Percentiles rank a stretch among this genome's conserved stretches.
These are phyloP conservation scores for Chaetomium strumarium DNA, from an alignment of 2,329 filamentous ascomycete genomes.

Conservation along the genomic window DNA sequence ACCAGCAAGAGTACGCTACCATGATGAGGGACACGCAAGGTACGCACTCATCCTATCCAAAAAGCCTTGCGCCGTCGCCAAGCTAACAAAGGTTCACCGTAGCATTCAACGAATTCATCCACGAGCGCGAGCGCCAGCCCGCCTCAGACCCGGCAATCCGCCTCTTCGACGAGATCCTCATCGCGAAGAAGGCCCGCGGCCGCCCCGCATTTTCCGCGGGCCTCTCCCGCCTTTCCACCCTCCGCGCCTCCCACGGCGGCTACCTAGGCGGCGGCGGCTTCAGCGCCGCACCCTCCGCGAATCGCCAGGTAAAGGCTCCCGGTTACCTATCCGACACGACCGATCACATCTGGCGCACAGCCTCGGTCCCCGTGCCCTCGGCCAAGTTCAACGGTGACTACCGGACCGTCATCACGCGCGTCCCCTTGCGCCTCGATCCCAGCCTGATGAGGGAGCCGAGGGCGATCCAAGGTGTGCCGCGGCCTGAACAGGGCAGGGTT, in stretches of 20 bases:
- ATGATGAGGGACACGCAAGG: slow-evolving; percentile 64
- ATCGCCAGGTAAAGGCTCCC: slow-evolving; percentile 30
- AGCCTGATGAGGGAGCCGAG: slow-evolving; percentile 87
- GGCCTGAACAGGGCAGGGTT: slow-evolving; percentile 46
- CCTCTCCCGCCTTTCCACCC: slow-evolving; percentile 55
- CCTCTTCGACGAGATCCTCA: slow-evolving; percentile 77
- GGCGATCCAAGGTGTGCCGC: slow-evolving; percentile 80
- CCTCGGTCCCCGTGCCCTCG: slow-evolving; percentile 54
- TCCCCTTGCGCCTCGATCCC: slow-evolving; percentile 78
- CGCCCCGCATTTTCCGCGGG: slow-evolving; percentile 61
- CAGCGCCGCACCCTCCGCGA: slow-evolving; percentile 31
- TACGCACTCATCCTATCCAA: slow-evolving; percentile 31
- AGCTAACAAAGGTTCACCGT: slow-evolving; percentile 21
- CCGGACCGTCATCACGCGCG: slow-evolving; percentile 53
- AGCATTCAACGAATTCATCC: slow-evolving; percentile 79
- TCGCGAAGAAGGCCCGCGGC: slow-evolving; percentile 67
- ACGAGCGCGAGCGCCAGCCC: slow-evolving; percentile 65
- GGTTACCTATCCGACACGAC: slow-evolving; percentile 65
- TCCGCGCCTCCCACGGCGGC: slow-evolving; percentile 50
- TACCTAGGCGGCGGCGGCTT: slow-evolving; percentile 36
- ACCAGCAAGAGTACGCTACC: slow-evolving; percentile 57
- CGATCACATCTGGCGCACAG: slow-evolving; percentile 74
- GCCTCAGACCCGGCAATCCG: slow-evolving; percentile 60
- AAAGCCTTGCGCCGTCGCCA: neutral
- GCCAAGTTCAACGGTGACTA: slow-evolving; percentile 60